phyloP scores from a whole-genome alignment of 2,329 filamentous ascomycete genomes.

The Pezicula neosporulosa region DNA sequence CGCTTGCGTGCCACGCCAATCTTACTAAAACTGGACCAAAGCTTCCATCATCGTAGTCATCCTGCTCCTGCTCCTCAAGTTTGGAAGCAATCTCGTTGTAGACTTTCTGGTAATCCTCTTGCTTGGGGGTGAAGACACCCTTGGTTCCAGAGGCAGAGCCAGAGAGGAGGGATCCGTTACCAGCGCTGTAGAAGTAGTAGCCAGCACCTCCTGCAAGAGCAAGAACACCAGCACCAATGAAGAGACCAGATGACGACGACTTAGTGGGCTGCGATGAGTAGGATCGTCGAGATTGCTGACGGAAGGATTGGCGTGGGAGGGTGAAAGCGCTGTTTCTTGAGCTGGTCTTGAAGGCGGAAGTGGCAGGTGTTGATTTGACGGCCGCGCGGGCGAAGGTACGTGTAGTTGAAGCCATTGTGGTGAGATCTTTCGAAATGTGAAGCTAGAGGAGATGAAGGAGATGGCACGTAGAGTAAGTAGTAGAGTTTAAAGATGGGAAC shows the following conservation, averaged over 20 bases:
- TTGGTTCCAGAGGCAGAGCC: constrained; percentile 39
- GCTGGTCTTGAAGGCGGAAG: constrained; percentile 53
- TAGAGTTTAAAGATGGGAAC: neutral
- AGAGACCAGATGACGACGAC: constrained; percentile 48
- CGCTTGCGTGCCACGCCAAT: constrained; percentile 90
- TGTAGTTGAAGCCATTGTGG: constrained; percentile 32
- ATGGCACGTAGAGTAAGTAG: neutral
- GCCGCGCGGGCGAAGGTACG: constrained; percentile 35
- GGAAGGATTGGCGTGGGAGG: constrained; percentile 65
- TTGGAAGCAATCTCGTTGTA: constrained; percentile 81
- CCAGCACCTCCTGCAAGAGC: constrained; percentile 60
- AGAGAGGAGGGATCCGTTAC: constrained; percentile 34
- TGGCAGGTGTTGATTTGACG: constrained; percentile 28
- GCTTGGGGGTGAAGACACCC: constrained; percentile 64
- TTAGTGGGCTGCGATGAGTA: constrained; percentile 75
- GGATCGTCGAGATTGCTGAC: constrained; percentile 70
- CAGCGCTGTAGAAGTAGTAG: constrained; percentile 63
- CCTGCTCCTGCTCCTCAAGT: constrained; percentile 85
- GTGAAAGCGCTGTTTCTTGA: constrained; percentile 55
- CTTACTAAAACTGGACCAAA: constrained; percentile 89
- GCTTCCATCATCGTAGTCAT: constrained; percentile 94
- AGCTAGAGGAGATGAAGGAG: neutral
- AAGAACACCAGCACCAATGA: constrained; percentile 55
- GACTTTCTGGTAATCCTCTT: constrained; percentile 91
- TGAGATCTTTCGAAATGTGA: neutral